phyloP scores from a whole-genome alignment of 805 yeast genomes.

The Wickerhamomyces tratensis region DNA sequence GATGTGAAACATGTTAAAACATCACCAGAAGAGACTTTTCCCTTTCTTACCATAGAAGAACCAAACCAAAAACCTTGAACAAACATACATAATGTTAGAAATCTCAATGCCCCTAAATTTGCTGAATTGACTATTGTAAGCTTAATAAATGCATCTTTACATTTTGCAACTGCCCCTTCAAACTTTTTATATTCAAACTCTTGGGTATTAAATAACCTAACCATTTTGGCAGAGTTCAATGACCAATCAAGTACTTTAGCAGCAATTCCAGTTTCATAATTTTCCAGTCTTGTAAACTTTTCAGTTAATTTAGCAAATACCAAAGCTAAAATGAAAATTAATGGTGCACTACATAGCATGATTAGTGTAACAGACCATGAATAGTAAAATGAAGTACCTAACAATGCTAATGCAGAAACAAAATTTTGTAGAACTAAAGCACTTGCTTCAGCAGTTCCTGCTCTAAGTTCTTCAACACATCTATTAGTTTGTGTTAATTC shows the following conservation, averaged over 20 bases:
- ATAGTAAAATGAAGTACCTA: constrained; percentile 58
- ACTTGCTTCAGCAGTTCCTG: constrained; percentile 57
- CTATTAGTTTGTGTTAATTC: constrained; percentile 56
- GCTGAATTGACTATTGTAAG: constrained; percentile 38
- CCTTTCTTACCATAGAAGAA: constrained; percentile 44
- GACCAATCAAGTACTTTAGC: constrained; percentile 66
- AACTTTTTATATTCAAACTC: constrained; percentile 38
- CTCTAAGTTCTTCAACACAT: constrained; percentile 63
- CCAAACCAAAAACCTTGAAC: constrained; percentile 95
- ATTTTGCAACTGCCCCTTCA: constrained; percentile 14
- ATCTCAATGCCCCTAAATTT: constrained; percentile 48
- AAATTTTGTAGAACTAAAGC: constrained; percentile 46
- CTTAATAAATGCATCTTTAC: constrained; percentile 31
- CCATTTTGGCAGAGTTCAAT: constrained; percentile 45
- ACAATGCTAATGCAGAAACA: constrained; percentile 42
- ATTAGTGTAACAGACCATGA: constrained; percentile 85
- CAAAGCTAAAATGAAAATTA: constrained; percentile 41
- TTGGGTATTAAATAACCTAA: constrained; percentile 54
- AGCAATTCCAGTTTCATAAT: constrained; percentile 41
- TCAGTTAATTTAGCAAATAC: constrained; percentile 43
- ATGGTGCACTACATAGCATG: constrained; percentile 65
- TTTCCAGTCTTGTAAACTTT: constrained; percentile 43
- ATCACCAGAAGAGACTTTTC: constrained; percentile 43
- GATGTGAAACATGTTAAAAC: constrained; percentile 80
- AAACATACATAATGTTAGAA: constrained; percentile 62